Evolutionary conservation across 345 rosid genomes (phyloP).

Genomic region (Hypericum perforatum): DNA sequence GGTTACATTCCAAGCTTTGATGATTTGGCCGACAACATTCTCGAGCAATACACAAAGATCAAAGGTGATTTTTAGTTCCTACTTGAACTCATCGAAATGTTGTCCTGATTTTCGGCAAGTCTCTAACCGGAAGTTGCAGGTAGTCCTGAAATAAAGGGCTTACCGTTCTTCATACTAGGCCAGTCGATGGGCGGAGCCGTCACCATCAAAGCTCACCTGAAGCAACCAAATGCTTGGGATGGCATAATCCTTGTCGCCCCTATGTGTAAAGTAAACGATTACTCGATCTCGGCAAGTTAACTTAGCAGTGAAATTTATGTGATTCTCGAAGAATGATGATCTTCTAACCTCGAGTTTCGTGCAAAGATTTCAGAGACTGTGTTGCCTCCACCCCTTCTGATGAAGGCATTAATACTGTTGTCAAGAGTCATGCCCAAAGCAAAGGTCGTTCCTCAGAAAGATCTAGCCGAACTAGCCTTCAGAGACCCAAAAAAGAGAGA

Average conservation of each 20-base stretch:
- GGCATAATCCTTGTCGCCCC: conserved; percentile 89
- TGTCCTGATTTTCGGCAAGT: conserved; percentile 10
- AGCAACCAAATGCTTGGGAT: conserved; percentile 78
- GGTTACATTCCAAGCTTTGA: conserved; percentile 76
- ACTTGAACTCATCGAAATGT: not conserved
- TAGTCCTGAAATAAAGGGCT: conserved; percentile 53
- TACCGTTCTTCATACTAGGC: conserved; percentile 71
- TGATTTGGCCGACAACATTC: conserved; percentile 54
- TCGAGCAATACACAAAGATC: conserved; percentile 58
- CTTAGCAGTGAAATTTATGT: not conserved
- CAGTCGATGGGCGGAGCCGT: conserved; percentile 99
- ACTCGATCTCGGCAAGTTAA: not conserved
- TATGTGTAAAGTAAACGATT: conserved; percentile 75
- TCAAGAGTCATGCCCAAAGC: conserved; percentile 65
- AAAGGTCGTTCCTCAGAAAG: conserved; percentile 69
- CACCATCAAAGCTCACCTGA: conserved; percentile 66
- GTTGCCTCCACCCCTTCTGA: conserved; percentile 48
- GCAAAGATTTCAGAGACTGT: conserved; percentile 76
- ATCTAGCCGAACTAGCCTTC: conserved; percentile 56
- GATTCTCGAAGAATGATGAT: not conserved
- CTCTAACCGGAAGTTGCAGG: conserved; percentile 27
- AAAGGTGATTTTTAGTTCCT: conserved; percentile 40
- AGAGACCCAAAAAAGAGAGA: conserved; percentile 60
- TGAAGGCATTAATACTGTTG: conserved; percentile 40
- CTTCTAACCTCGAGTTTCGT: conserved; percentile 31